phyloP scores from a whole-genome alignment of 2,329 filamentous ascomycete genomes.

The Zymoseptoria pseudotritici region DNA sequence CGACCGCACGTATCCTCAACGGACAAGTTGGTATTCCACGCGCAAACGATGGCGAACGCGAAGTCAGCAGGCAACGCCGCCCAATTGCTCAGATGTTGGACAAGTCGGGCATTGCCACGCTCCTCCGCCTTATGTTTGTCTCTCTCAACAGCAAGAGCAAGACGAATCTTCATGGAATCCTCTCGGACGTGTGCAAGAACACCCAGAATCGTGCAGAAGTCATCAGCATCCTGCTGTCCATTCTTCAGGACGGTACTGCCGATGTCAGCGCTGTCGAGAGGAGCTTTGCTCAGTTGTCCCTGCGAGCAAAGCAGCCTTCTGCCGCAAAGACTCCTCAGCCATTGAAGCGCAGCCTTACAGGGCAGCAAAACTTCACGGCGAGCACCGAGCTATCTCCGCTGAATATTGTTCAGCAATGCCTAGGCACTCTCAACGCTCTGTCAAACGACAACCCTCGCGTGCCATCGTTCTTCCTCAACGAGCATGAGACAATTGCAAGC shows the following conservation, averaged over 20 bases:
- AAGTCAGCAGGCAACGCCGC: conserved; percentile 54
- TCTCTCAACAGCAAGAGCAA: conserved; percentile 83
- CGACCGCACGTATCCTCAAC: conserved; percentile 11
- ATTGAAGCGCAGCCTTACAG: conserved; percentile 66
- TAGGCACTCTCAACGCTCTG: conserved; percentile 76
- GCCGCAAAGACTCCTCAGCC: conserved; percentile 71
- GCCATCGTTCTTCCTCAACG: conserved; percentile 84
- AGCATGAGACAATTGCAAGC: conserved; percentile 66
- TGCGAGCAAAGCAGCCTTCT: conserved; percentile 68
- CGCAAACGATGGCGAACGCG: conserved; percentile 20
- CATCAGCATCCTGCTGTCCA: conserved; percentile 82
- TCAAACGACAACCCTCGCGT: conserved; percentile 80
- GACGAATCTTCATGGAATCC: conserved; percentile 73
- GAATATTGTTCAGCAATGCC: conserved; percentile 90
- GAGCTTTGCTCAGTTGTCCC: conserved; percentile 86
- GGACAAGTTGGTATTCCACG: conserved; percentile 19
- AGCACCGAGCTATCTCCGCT: conserved; percentile 85
- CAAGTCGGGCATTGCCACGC: conserved; percentile 88
- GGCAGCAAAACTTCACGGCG: conserved; percentile 35
- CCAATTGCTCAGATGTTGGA: conserved; percentile 94
- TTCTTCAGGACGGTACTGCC: conserved; percentile 88
- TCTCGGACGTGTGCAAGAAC: conserved; percentile 90
- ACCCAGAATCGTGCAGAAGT: conserved; percentile 93
- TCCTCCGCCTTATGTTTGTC: conserved; percentile 97
- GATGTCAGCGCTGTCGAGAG: conserved; percentile 91